Conservation (phyloP, 2,329 filamentous ascomycete species). For the Nothophaeocryptopus gaeumannii region DNA sequence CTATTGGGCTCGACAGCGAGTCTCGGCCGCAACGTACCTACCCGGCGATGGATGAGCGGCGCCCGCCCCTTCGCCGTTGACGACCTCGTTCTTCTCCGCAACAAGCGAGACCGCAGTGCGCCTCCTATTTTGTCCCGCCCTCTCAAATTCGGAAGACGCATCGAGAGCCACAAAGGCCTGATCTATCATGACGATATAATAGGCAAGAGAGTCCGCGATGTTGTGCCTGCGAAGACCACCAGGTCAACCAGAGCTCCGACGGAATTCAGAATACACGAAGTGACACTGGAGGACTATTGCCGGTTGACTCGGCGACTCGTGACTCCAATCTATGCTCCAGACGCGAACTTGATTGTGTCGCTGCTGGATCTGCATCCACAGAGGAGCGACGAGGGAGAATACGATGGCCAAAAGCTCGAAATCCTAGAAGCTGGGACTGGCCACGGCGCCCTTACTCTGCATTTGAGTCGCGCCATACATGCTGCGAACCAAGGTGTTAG, state of each 20-base stretch:
- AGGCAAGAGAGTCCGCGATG: constrained; percentile 58
- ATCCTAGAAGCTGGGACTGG: constrained; percentile 83
- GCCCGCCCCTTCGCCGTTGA: constrained; percentile 24
- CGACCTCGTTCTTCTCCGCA: constrained; percentile 42
- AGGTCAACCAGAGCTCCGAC: constrained; percentile 29
- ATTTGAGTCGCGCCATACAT: constrained; percentile 72
- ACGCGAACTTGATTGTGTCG: constrained; percentile 72
- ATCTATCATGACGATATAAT: constrained; percentile 59
- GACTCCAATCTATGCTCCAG: constrained; percentile 75
- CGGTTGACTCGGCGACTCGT: constrained; percentile 64
- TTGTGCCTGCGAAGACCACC: constrained; percentile 50
- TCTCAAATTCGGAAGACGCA: constrained; percentile 35
- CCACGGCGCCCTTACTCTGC: constrained; percentile 74
- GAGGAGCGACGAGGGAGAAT: constrained; percentile 27
- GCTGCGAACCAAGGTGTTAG: constrained; percentile 55
- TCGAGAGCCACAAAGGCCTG: constrained; percentile 47
- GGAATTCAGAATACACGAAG: constrained; percentile 58
- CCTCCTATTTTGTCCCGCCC: constrained; percentile 41
- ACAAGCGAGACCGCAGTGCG: constrained; percentile 36
- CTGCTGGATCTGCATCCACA: constrained; percentile 70
- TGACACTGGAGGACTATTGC: constrained; percentile 72
- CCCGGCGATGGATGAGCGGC: too few species aligned
- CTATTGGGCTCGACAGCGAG: too few species aligned
- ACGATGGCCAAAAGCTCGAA: constrained; percentile 54
- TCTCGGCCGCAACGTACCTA: too few species aligned